A percentile compares a stretch with the other conserved stretches of the same genome.
Evolutionary conservation across 1,139 yeast genomes (phyloP).

Genomic region (Pichia inconspicua): DNA sequence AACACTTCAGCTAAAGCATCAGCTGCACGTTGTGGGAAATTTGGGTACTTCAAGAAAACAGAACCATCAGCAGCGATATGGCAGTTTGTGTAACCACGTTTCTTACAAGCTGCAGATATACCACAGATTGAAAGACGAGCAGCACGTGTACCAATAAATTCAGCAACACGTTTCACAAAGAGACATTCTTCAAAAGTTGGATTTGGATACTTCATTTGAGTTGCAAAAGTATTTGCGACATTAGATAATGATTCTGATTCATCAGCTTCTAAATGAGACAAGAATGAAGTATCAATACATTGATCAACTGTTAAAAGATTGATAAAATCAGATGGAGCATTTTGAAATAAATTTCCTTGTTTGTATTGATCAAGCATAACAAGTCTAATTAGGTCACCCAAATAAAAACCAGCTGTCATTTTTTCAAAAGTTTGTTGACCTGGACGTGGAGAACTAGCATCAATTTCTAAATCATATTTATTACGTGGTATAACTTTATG

Average conservation of each 20-base stretch:
- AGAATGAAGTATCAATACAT: slow-evolving; percentile 82
- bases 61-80: slow-evolving; percentile 99
- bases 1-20: slow-evolving; percentile 85
- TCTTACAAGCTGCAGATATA: slow-evolving; percentile 89
- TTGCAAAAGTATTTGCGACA: slow-evolving; percentile 58
- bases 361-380: slow-evolving; percentile 66
- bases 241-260: slow-evolving; percentile 81
- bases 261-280: slow-evolving; percentile 84
- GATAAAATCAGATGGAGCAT: slow-evolving; percentile 26
- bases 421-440: slow-evolving; percentile 96
- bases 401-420: slow-evolving; percentile 95
- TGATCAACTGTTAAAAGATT: slow-evolving; percentile 53
- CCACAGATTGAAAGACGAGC: slow-evolving; percentile 95
- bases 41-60: slow-evolving; percentile 88
- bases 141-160: slow-evolving; percentile 86
- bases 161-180: slow-evolving; percentile 75
- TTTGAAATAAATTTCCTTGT: slow-evolving; percentile 50
- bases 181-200: slow-evolving; percentile 80
- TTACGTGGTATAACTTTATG: slow-evolving; percentile 84
- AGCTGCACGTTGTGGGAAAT: slow-evolving; percentile 88
- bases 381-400: slow-evolving; percentile 87
- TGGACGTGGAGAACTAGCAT: slow-evolving; percentile 88
- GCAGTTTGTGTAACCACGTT: slow-evolving; percentile 69
- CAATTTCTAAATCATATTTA: slow-evolving; percentile 73
- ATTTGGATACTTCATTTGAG: slow-evolving; percentile 44